Evolutionary conservation across 2,329 filamentous ascomycete species (phyloP), one percentile per base, ranked within the genome.

Genomic region (Aspergillus alliaceus): DNA sequence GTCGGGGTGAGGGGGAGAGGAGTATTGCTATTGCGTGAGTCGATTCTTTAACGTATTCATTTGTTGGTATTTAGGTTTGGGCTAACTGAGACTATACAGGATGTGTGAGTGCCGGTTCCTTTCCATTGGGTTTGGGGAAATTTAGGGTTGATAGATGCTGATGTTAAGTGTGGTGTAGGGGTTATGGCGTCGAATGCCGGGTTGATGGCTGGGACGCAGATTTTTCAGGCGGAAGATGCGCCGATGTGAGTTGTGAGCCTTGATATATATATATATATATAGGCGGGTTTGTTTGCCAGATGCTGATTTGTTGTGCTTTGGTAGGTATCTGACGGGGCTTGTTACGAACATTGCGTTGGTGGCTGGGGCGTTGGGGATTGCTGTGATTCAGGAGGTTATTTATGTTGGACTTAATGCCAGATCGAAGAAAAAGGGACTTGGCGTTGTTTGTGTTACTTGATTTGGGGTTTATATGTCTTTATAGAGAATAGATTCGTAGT

Each of bases 101-200:
- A 67, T 69, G 63, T 69, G 68, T 70, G 64, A 25, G 66, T 56
- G 7, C 9, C 14, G 9, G 24, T n/a, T 7, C 3, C 2, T 15
- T 35, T 24, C 6, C 4, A n/a, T n/a, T n/a, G n/a, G n/a, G n/a
- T n/a, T n/a, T n/a, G n/a, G n/a, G n/a, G n/a, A n/a, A n/a, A n/a
- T n/a, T n/a, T n/a, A n/a, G n/a, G n/a, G n/a, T n/a, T n/a, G n/a
- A n/a, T n/a, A n/a, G n/a, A n/a, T n/a, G n/a, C n/a, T n/a, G n/a
- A n/a, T n/a, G n/a, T n/a, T n/a, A n/a, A n/a, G n/a, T n/a, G n/a
- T n/a, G n/a, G n/a, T 27, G 12, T 11, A 53, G 51, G 39, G 18
- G 80, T 83, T 2, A 82, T 82, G 80, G 75, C 71, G n/a, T 79
- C 80, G 3, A 82, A 80, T 7, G 75, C 69, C 12, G 80, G 81